A percentile compares a stretch with the other conserved stretches of the same genome.
Evolutionary conservation across 306 rosid species (phyloP).

Genomic region (Canavalia gladiata): DNA sequence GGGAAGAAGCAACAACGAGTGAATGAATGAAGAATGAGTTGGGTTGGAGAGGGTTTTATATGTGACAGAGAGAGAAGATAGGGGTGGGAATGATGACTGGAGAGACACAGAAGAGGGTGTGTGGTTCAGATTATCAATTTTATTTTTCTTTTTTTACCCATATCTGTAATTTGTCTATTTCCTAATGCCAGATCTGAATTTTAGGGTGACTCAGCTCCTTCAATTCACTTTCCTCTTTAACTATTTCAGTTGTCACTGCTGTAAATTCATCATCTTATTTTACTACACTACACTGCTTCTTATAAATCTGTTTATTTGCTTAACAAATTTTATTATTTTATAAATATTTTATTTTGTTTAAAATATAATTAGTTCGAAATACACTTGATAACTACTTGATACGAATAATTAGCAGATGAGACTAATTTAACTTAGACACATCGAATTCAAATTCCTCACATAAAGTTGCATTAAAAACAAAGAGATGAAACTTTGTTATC

Average conservation of each 20-base stretch:
- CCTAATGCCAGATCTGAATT: constrained; percentile 34
- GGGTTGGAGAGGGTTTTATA: constrained; percentile 45
- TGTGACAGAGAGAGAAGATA: constrained; percentile 35
- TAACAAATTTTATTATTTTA: too few relatives aligned
- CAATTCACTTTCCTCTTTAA: background rate
- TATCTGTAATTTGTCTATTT: constrained; percentile 39
- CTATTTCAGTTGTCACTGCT: background rate
- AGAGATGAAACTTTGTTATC: too few relatives aligned
- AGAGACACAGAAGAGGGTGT: constrained; percentile 37
- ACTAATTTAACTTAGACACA: too few relatives aligned
- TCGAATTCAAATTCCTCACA: too few relatives aligned
- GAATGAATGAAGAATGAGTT: background rate
- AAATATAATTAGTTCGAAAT: too few relatives aligned
- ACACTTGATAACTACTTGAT: too few relatives aligned
- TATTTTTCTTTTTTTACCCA: background rate
- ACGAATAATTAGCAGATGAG: too few relatives aligned
- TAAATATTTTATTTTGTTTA: too few relatives aligned
- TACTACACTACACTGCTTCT: too few relatives aligned
- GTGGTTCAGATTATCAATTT: constrained; percentile 43
- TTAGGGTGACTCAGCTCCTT: background rate
- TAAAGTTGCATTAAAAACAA: too few relatives aligned
- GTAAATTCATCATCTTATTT: too few relatives aligned
- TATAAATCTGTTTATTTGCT: too few relatives aligned
- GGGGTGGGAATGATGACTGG: constrained; percentile 49
- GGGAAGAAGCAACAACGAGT: background rate